Conservation (phyloP, 345 rosid species). For the Euphorbia lathyris region DNA sequence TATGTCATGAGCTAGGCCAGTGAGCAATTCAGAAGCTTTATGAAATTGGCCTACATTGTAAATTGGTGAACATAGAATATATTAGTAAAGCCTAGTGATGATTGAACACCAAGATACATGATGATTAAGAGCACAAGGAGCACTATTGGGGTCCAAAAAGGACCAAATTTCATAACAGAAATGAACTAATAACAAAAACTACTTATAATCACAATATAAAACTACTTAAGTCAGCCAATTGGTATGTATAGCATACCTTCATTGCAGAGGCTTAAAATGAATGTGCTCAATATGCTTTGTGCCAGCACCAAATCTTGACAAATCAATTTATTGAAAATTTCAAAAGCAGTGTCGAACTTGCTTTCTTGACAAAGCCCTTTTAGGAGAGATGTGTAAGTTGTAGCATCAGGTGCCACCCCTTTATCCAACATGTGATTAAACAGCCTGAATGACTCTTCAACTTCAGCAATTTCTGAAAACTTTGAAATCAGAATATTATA, state of each 20-base stretch:
- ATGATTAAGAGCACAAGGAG: not conserved
- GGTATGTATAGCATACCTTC: conserved; percentile 37
- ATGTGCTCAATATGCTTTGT: conserved; percentile 34
- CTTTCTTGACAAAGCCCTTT: conserved; percentile 67
- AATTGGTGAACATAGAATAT: not conserved
- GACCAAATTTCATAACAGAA: not conserved
- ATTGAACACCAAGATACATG: not conserved
- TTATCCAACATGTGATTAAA: conserved; percentile 68
- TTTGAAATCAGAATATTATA: conserved; percentile 65
- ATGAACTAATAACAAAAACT: not conserved
- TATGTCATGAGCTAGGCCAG: conserved; percentile 31
- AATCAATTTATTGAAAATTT: conserved; percentile 46
- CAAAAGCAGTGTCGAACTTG: conserved; percentile 51
- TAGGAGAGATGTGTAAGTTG: conserved; percentile 50
- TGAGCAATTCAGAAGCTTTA: conserved; percentile 47
- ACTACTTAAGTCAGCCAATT: not conserved
- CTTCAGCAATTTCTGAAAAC: conserved; percentile 61
- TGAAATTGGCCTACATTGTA: conserved; percentile 43
- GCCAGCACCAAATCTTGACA: conserved; percentile 45
- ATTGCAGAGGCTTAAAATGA: conserved; percentile 51
- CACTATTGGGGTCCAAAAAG: not conserved
- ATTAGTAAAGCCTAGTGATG: not conserved
- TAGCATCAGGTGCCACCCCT: conserved; percentile 55
- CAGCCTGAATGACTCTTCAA: conserved; percentile 65
- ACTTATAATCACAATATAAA: not conserved